Percentiles rank a stretch among this genome's conserved stretches.
phyloP scores from a whole-genome alignment of 1,284 basidiomycete genomes.

The Coriolopsis trogii region DNA sequence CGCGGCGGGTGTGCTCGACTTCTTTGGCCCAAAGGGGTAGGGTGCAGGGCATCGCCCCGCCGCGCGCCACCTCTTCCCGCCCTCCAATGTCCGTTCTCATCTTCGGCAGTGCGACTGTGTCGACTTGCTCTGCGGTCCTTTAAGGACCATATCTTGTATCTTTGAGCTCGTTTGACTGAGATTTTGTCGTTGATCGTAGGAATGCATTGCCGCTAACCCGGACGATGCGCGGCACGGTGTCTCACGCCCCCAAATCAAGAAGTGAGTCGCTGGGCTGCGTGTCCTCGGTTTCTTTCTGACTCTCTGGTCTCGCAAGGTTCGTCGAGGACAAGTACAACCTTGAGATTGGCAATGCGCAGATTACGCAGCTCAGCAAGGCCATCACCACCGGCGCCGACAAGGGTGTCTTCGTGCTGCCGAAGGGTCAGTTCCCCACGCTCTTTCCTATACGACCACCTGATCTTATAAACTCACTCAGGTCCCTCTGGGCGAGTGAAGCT shows the following conservation, averaged over 20 bases:
- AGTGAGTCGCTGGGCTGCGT: constrained; percentile 48
- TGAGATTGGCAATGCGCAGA: constrained; percentile 77
- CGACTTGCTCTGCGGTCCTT: background rate
- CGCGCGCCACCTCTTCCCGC: constrained; percentile 35
- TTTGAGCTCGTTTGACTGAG: background rate
- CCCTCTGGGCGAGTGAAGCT: constrained; percentile 86
- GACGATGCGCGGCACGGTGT: constrained; percentile 86
- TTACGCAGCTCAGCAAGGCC: constrained; percentile 81
- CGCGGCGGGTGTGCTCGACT: constrained; percentile 13
- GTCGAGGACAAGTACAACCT: constrained; percentile 82
- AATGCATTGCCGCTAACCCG: constrained; percentile 77
- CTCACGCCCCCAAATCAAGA: constrained; percentile 92
- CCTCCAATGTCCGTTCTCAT: constrained; percentile 22
- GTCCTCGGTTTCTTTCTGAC: constrained; percentile 4
- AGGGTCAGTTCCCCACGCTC: constrained; percentile 55
- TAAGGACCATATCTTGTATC: background rate
- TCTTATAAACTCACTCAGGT: constrained; percentile 41
- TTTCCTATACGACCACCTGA: constrained; percentile 3
- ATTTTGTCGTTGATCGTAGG: constrained; percentile 45
- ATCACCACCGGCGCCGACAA: constrained; percentile 82
- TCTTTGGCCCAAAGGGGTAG: constrained; percentile 45
- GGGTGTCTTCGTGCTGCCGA: constrained; percentile 82
- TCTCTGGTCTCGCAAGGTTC: constrained; percentile 45
- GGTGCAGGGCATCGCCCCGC: constrained; percentile 42
- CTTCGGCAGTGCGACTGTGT: constrained; percentile 7